Base-by-base conservation (phyloP, 2,329 filamentous ascomycete species). In the Thermothelomyces thermophilus region DNA sequence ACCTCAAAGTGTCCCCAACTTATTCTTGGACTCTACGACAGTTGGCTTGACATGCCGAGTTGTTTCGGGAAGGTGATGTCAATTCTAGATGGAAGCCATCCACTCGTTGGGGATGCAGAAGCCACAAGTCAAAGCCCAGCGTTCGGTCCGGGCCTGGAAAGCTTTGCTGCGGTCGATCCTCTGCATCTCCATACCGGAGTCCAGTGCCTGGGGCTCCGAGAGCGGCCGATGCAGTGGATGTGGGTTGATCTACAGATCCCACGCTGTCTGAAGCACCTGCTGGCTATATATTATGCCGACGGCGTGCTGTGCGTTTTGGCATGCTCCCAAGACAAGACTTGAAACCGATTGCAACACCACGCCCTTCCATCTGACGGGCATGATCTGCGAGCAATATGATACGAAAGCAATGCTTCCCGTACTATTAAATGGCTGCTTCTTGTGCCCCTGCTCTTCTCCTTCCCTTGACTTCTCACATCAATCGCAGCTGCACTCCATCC, bases 381-480 rank as follows among this genome's bases (percentile, higher is more conserved):
- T 28, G 19, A 6, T 26, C 34, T 11, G 5, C 41, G n/a, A 34
- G 17, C 20, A 40, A 11, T 1, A 22, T 22, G 10, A 46, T 11
- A 30, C 33, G 40, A 39, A n/a, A 44, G 40, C 37, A 26, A 44
- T 34, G 34, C 22, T 20, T 34, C 37, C 34, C 43, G 36, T 22
- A 52, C 46, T 49, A 49, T 50, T 49, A 50, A 49, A 50, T 49
- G 34, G 41, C 36, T 48, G 39, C 20, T 26, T 35, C 41, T 47
- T 46, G 52, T 54, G 45, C 40, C 17, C 19, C 33, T 24, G 16
- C 17, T 36, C 40, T 35, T 22, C 35, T n/a, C 22, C 48, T 19
- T 33, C 40, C 35, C 3, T 44, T 40, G 16, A 33, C 34, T 35
- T 14, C 22, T 35, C 4, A 20, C 22, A 17, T 22, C 36, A 22